Conservation (phyloP, 192 early-diverging fungal species). For the Funneliformis geosporum region DNA sequence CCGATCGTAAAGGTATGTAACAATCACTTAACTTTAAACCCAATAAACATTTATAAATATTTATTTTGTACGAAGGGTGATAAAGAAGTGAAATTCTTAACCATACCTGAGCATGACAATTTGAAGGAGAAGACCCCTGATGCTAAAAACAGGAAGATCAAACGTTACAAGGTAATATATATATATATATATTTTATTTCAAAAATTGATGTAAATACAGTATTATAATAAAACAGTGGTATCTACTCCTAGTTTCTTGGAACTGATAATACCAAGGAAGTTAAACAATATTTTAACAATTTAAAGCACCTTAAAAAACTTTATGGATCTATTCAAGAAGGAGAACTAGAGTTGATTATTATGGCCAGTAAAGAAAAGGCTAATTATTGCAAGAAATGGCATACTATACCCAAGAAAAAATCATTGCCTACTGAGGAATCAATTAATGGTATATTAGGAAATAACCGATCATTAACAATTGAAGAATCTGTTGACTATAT, state of each 20-base stretch:
- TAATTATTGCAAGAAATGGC: constrained; percentile 96
- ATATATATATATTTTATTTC: too few species aligned
- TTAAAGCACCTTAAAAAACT: constrained; percentile 77
- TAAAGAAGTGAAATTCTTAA: constrained; percentile 71
- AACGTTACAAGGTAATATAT: constrained; percentile 80
- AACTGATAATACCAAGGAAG: constrained; percentile 80
- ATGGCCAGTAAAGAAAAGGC: constrained; percentile 95
- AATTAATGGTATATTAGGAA: too few species aligned
- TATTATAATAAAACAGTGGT: too few species aligned
- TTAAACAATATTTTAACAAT: constrained; percentile 89
- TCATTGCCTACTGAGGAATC: too few species aligned
- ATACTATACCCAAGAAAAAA: too few species aligned
- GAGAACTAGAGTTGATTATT: constrained; percentile 80
- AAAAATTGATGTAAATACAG: too few species aligned
- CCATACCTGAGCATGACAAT: constrained; percentile 86
- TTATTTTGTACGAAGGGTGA: background rate
- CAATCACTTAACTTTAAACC: too few species aligned
- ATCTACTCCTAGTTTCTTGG: constrained; percentile 69
- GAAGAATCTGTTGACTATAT: too few species aligned
- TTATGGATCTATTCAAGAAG: constrained; percentile 59
- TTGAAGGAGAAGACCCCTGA: constrained; percentile 73
- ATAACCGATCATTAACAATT: too few species aligned
- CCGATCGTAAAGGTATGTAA: constrained; percentile 83
- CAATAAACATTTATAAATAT: too few species aligned
- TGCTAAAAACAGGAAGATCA: constrained; percentile 78